These are phyloP conservation scores for Schrenkiella parvula DNA, from an alignment of 345 rosid species.

Conservation along the genomic window DNA sequence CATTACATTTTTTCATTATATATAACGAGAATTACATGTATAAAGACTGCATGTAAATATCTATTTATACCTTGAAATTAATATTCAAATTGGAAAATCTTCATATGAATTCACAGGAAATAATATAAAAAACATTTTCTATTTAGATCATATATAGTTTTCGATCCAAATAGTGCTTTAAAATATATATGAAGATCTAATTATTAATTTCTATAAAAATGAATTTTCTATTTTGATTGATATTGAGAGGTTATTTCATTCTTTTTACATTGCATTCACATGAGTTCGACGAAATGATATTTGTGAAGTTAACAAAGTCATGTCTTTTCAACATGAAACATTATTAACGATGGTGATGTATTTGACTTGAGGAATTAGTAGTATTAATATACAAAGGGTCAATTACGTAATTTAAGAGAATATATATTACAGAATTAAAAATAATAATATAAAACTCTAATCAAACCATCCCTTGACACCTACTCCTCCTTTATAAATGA, in stretches of 20 bases:
- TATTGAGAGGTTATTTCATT: neutral
- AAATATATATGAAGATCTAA: neutral
- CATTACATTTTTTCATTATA: neutral
- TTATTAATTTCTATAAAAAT: neutral
- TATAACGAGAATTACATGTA: neutral
- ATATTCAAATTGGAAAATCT: neutral
- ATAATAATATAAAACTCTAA: neutral
- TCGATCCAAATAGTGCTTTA: neutral
- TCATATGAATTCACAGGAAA: neutral
- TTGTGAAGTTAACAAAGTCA: neutral
- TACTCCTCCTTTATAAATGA: constrained; percentile 30
- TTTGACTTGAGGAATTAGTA: neutral
- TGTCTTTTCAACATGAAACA: constrained; percentile 11
- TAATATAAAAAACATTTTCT: too few relatives aligned
- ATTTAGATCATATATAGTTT: neutral
- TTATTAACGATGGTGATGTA: constrained; percentile 14
- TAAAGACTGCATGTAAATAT: neutral
- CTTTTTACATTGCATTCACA: neutral
- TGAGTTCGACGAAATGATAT: constrained; percentile 5
- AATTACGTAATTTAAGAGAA: neutral
- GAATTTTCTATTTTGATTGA: neutral
- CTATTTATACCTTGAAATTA: neutral
- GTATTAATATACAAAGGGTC: neutral
- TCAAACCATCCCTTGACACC: constrained; percentile 33
- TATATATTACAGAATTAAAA: neutral